Evolutionary conservation across 148 eudicot genomes (phyloP).

Genomic region (Salicornia ramosissima): DNA sequence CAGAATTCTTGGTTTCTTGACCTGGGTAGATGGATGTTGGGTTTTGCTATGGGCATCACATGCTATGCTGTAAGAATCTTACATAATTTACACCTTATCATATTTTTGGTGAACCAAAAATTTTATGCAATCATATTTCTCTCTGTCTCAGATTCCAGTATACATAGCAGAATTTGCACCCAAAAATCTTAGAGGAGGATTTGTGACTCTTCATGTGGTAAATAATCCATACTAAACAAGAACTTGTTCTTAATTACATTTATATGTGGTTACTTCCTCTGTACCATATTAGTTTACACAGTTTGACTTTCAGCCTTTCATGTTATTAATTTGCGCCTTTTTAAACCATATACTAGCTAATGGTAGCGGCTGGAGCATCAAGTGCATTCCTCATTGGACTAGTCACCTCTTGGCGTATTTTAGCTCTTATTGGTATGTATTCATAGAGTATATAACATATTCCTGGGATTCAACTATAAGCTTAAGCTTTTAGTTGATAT

Average conservation of each 20-base stretch:
- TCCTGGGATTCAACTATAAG: no score
- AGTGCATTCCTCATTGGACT: conserved; percentile 25
- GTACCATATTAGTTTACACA: no score
- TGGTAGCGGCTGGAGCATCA: conserved; percentile 23
- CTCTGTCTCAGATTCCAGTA: conserved; percentile 19
- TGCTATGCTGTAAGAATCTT: conserved; percentile 27
- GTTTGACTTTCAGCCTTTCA: no score
- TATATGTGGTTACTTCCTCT: background rate
- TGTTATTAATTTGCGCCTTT: no score
- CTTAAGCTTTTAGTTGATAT: no score
- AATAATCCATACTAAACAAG: background rate
- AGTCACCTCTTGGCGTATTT: conserved; percentile 32
- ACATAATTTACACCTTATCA: background rate
- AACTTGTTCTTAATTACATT: background rate
- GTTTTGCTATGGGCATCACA: conserved; percentile 21
- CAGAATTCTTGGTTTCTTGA: conserved; percentile 31
- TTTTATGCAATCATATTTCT: background rate
- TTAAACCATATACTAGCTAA: no score
- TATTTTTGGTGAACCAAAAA: background rate
- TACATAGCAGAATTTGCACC: conserved; percentile 32
- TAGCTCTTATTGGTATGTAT: conserved; percentile 32
- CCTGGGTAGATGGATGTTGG: conserved; percentile 35
- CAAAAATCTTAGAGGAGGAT: conserved; percentile 30
- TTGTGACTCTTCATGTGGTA: conserved; percentile 25
- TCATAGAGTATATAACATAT: no score